Evolutionary conservation across 805 yeast genomes (phyloP), one percentile per base, ranked within the genome.

Genomic region (Schwanniomyces yamadae): DNA sequence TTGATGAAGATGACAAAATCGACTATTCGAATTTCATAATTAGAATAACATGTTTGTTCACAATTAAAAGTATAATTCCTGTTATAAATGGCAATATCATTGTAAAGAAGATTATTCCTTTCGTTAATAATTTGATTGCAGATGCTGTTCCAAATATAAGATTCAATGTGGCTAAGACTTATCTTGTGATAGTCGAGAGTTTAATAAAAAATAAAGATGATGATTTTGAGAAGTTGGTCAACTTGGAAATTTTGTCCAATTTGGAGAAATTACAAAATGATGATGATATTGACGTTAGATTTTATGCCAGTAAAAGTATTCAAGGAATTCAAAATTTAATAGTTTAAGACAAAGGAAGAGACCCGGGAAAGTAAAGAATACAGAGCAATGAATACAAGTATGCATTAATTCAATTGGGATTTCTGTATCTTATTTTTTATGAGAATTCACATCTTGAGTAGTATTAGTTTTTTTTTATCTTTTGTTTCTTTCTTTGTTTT

Each of bases 141-240:
- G 99, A 93, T 63, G 75, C 80, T 6, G 97, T 93, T 38, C 96
- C 99, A 50, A 93, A 93, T 61, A 90, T 93, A 44, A 77, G 97
- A 55, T 93, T 93, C 69, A 93, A 90, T 63, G 89, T 85, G 44
- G 97, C 99, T 18, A 89, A 88, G 61, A 77, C 95, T 11, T 79
- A 84, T 54, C 73, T 77, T 27, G 66, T 72, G 17, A 69, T 84
- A 22, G 80, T 80, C 5, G 76, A 78, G 51, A 69, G 79, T 11
- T 63, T 85, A 39, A 35, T 47, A 31, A 47, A 52, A 19, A 34
- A 38, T 26, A 41, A 45, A 19, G 32, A 48, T 31, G 40, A 39
- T 6, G 61, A 61, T 25, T 48, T 52, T 29, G 45, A 52, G 24
- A 54, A 43, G 34, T 53, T 54, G 39, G 55, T 60, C 46, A 56